phyloP scores from a whole-genome alignment of 176 grass and related monocot species.

The Bolboschoenus planiculmis region DNA sequence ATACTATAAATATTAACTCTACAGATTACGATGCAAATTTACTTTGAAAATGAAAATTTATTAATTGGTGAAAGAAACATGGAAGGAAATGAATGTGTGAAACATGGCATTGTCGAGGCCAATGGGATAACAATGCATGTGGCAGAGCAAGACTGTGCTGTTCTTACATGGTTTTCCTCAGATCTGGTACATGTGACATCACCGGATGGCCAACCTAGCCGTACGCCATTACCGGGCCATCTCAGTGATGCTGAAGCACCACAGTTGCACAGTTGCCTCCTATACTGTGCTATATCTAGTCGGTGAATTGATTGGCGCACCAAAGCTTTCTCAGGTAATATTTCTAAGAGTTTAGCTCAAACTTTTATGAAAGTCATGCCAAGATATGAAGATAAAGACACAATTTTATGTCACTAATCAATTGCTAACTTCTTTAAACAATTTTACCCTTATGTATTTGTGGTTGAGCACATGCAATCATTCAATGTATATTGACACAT shows the following conservation, averaged over 20 bases:
- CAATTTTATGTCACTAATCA: too few relatives aligned
- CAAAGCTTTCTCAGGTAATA: background rate
- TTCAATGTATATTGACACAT: too few relatives aligned
- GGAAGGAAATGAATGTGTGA: background rate
- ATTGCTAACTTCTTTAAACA: too few relatives aligned
- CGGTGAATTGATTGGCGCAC: background rate
- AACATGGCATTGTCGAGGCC: background rate
- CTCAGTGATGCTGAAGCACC: background rate
- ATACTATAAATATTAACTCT: background rate
- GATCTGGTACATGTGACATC: conserved; percentile 16
- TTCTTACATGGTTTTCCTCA: conserved; percentile 6
- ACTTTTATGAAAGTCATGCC: too few relatives aligned
- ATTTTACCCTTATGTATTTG: too few relatives aligned
- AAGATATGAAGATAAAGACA: too few relatives aligned
- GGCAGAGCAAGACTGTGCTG: background rate
- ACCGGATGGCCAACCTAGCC: conserved; percentile 2
- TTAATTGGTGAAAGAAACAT: background rate
- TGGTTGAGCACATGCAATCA: too few relatives aligned
- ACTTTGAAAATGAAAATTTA: too few relatives aligned
- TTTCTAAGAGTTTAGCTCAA: too few relatives aligned
- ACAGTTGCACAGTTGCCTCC: background rate
- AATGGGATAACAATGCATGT: conserved; percentile 15
- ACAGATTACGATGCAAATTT: too few relatives aligned
- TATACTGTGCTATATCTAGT: conserved; percentile 1
- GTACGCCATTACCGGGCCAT: background rate